A percentile compares a stretch with the other conserved stretches of the same genome.
These are phyloP conservation scores for Rhodotorula sp. DNA, from an alignment of 1,284 basidiomycete genomes.

Conservation along the genomic window DNA sequence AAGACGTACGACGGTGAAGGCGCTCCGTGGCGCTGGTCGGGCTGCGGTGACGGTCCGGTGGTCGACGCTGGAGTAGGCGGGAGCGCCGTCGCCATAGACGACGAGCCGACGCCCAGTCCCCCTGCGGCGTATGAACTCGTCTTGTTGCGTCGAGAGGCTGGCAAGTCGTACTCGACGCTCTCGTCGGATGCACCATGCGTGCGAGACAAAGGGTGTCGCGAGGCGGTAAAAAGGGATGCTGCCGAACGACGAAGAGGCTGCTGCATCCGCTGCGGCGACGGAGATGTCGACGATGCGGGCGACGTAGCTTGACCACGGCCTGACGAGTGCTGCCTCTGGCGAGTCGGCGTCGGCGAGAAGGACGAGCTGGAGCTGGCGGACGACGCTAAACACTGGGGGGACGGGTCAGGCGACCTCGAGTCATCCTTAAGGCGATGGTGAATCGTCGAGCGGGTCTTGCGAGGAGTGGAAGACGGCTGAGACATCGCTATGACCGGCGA, in stretches of 20 bases:
- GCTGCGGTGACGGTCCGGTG: neutral
- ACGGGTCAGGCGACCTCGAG: neutral
- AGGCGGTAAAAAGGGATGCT: neutral
- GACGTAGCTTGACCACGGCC: neutral
- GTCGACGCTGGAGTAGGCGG: neutral
- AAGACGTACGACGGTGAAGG: neutral
- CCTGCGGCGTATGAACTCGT: neutral
- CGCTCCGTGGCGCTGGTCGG: neutral
- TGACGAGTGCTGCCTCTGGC: neutral
- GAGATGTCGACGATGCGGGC: constrained; percentile 14
- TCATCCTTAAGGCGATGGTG: neutral
- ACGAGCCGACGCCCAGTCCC: constrained; percentile 4
- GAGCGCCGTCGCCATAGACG: neutral
- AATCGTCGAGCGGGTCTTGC: constrained; percentile 7
- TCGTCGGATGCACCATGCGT: neutral
- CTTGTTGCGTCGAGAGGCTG: neutral
- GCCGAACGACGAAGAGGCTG: neutral
- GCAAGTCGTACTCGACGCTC: neutral
- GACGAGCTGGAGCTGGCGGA: constrained; percentile 5
- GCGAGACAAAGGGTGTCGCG: constrained; percentile 17
- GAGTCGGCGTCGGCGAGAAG: neutral
- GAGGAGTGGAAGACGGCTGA: neutral
- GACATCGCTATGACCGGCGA: neutral
- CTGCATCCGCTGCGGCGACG: constrained; percentile 15
- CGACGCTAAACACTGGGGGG: neutral